Conservation (phyloP, 495 filamentous ascomycete species). For the Trichoderma gamsii region DNA sequence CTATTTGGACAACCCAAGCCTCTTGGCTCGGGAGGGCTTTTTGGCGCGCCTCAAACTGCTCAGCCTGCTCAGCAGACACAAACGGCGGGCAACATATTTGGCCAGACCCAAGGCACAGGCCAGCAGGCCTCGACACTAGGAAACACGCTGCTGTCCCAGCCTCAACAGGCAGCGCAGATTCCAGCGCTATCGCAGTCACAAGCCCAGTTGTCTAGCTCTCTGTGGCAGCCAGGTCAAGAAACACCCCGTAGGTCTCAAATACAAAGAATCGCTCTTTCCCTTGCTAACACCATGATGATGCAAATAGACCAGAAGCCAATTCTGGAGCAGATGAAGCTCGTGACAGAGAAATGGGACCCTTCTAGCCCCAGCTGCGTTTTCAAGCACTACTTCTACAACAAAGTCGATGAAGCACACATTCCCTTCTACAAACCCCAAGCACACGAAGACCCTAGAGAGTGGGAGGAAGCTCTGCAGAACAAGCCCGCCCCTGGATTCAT, state of each 20-base stretch:
- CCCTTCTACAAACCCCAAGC: constrained; percentile 75
- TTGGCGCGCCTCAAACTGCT: constrained; percentile 24
- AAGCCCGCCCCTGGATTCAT: constrained; percentile 74
- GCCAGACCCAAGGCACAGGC: constrained; percentile 1
- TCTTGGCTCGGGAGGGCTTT: constrained; percentile 22
- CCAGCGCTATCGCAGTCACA: constrained; percentile 30
- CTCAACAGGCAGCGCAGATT: constrained; percentile 25
- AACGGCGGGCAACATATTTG: constrained; percentile 18
- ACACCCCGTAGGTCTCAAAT: constrained; percentile 33
- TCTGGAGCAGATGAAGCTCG: constrained; percentile 71
- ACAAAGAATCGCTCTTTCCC: background rate
- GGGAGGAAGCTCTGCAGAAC: constrained; percentile 86
- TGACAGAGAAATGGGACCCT: constrained; percentile 81
- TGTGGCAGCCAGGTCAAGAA: constrained; percentile 45
- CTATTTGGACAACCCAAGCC: constrained; percentile 20
- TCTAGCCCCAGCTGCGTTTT: constrained; percentile 66
- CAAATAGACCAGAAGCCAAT: constrained; percentile 67
- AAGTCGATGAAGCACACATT: constrained; percentile 68
- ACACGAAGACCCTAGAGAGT: constrained; percentile 74
- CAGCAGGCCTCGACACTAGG: constrained; percentile 24
- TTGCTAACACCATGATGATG: constrained; percentile 7
- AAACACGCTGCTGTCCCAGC: constrained; percentile 7
- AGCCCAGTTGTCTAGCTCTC: constrained; percentile 34
- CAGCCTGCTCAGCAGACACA: constrained; percentile 16
- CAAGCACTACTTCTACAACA: constrained; percentile 91